phyloP scores from a whole-genome alignment of 495 filamentous ascomycete species.

The Tuber microsphaerosporum region DNA sequence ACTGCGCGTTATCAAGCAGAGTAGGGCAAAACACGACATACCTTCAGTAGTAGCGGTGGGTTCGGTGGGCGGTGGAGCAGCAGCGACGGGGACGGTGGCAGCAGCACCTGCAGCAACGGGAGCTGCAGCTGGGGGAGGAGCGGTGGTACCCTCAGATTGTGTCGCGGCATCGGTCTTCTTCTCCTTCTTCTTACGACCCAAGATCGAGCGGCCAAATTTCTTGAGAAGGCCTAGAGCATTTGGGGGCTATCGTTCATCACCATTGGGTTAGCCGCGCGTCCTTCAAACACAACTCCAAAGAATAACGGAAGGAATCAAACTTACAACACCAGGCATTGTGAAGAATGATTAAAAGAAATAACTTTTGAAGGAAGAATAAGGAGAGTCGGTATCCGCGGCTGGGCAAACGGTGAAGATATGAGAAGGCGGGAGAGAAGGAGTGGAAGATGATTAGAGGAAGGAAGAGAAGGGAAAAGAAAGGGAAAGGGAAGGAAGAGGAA shows the following conservation, averaged over 20 bases:
- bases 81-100: neutral
- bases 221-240: constrained; percentile 33
- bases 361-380: neutral
- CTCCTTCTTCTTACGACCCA: constrained; percentile 31
- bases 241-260: constrained; percentile 26
- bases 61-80: constrained; percentile 13
- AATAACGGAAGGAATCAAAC: constrained; percentile 8
- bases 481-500: constrained; percentile 6
- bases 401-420: constrained; percentile 6
- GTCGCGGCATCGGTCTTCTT: constrained; percentile 20
- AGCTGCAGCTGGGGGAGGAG: constrained; percentile 4
- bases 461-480: constrained; percentile 8
- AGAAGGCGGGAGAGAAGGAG: constrained; percentile 14
- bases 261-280: constrained; percentile 5
- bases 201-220: constrained; percentile 37
- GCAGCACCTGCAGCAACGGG: neutral
- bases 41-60: constrained; percentile 7
- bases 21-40: constrained; percentile 8
- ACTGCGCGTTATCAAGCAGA: constrained; percentile 13
- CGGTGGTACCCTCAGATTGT: constrained; percentile 6
- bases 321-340: constrained; percentile 42
- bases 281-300: neutral
- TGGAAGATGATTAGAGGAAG: neutral
- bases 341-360: neutral
- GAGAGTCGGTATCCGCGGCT: constrained; percentile 1